Percentiles rank a stretch among this genome's conserved stretches.
Conservation (phyloP, 208 protist genomes). For the Leishmania tarentolae region DNA sequence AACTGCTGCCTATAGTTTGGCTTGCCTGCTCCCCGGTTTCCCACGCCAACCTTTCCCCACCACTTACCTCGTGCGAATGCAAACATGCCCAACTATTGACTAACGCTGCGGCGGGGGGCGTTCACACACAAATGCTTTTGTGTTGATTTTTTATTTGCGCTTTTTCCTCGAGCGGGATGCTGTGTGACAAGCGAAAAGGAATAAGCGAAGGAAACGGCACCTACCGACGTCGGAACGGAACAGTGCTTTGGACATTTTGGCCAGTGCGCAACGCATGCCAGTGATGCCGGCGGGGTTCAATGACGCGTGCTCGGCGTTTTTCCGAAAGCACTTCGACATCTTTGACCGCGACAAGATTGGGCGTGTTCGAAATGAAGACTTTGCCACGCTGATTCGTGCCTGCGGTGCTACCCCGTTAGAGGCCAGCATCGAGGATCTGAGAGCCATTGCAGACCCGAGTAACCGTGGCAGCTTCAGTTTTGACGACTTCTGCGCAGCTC, state of each 20-base stretch:
- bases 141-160: background rate
- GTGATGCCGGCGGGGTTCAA: constrained; percentile 37
- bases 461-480: constrained; percentile 74
- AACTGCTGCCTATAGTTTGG: background rate
- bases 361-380: constrained; percentile 50
- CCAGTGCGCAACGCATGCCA: background rate
- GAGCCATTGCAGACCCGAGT: constrained; percentile 61
- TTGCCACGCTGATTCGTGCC: constrained; percentile 65
- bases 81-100: background rate
- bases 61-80: background rate
- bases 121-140: background rate
- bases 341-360: constrained; percentile 85
- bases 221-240: background rate
- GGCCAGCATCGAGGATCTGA: constrained; percentile 55
- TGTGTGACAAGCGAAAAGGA: background rate
- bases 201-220: background rate
- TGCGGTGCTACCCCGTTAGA: constrained; percentile 80
- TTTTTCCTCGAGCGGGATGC: background rate
- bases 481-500: constrained; percentile 71
- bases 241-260: constrained; percentile 5
- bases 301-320: constrained; percentile 55
- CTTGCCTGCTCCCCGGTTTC: background rate
- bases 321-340: constrained; percentile 71
- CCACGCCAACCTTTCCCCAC: background rate
- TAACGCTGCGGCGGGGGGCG: background rate